These are phyloP conservation scores for Niveomyces coronatus DNA, from an alignment of 2,329 filamentous ascomycete genomes.

Conservation along the genomic window DNA sequence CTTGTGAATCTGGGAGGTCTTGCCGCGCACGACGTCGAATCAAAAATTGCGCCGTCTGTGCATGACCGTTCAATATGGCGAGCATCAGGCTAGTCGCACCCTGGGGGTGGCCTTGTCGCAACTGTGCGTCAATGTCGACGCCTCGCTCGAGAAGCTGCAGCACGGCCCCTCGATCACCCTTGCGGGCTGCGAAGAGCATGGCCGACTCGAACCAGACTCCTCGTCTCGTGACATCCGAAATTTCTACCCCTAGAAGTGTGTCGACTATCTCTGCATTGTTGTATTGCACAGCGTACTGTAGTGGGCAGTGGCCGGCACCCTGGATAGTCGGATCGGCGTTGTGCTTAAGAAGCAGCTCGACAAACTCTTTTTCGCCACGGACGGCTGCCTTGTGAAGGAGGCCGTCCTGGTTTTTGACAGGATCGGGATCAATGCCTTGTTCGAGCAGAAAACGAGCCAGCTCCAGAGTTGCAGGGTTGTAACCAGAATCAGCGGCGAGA, in stretches of 20 bases:
- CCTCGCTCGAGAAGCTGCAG: slow-evolving; percentile 5
- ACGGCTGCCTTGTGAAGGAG: slow-evolving; percentile 1
- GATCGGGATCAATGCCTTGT: background rate
- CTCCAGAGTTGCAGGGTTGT: background rate
- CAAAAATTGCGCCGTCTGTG: slow-evolving; percentile 6
- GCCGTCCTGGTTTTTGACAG: background rate
- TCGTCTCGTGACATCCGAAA: background rate
- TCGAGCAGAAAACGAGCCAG: slow-evolving; percentile 3
- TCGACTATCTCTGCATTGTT: slow-evolving; percentile 2
- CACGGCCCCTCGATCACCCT: slow-evolving; percentile 1
- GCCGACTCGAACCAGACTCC: background rate
- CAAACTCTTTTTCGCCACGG: background rate
- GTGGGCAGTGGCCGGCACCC: background rate
- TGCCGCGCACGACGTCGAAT: slow-evolving; percentile 3
- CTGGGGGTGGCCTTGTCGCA: background rate
- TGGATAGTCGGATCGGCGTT: slow-evolving; percentile 3
- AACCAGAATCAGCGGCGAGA: background rate
- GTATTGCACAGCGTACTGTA: background rate
- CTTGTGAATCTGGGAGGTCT: background rate
- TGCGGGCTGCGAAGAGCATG: background rate
- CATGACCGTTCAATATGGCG: background rate
- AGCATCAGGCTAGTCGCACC: slow-evolving; percentile 1
- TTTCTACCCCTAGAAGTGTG: background rate
- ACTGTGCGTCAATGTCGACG: background rate
- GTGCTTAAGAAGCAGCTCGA: background rate